Conservation (phyloP, 805 yeast species). For the Cyberlindnera mycetangii region DNA sequence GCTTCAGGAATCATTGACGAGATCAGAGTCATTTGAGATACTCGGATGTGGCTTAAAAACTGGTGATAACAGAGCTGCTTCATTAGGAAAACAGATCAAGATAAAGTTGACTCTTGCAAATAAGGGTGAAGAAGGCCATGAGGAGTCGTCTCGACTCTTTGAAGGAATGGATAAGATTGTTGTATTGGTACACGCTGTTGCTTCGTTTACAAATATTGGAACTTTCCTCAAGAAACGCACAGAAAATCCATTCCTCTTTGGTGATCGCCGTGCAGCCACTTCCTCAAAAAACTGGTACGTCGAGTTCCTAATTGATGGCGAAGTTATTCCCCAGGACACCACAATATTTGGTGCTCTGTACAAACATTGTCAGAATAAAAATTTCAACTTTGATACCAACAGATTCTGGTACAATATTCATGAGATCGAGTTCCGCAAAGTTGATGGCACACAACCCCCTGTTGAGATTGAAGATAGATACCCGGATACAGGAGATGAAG, state of each 20-base stretch:
- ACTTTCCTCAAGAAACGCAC: constrained; percentile 41
- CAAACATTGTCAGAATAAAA: constrained; percentile 39
- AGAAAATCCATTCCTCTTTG: constrained; percentile 28
- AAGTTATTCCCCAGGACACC: constrained; percentile 56
- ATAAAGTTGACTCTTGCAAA: constrained; percentile 45
- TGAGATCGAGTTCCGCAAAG: constrained; percentile 45
- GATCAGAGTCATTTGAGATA: constrained; percentile 73
- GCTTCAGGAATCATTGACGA: constrained; percentile 68
- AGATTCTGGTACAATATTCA: constrained; percentile 60
- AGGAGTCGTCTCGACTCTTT: constrained; percentile 13
- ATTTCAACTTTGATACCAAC: constrained; percentile 42
- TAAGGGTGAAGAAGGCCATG: constrained; percentile 9
- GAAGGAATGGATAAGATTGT: constrained; percentile 27
- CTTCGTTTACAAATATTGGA: constrained; percentile 44
- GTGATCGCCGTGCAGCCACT: constrained; percentile 19
- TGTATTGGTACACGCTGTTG: constrained; percentile 50
- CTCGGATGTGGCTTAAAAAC: constrained; percentile 37
- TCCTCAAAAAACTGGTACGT: constrained; percentile 34
- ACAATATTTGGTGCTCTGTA: constrained; percentile 77
- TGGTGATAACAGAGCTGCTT: constrained; percentile 45
- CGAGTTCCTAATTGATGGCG: constrained; percentile 58
- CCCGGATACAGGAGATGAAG: constrained; percentile 28
- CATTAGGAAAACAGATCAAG: constrained; percentile 71
- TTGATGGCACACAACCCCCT: constrained; percentile 27
- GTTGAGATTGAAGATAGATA: constrained; percentile 29